Conservation (phyloP, 164 flowering plant genomes). For the Euptelea pleiosperma region DNA sequence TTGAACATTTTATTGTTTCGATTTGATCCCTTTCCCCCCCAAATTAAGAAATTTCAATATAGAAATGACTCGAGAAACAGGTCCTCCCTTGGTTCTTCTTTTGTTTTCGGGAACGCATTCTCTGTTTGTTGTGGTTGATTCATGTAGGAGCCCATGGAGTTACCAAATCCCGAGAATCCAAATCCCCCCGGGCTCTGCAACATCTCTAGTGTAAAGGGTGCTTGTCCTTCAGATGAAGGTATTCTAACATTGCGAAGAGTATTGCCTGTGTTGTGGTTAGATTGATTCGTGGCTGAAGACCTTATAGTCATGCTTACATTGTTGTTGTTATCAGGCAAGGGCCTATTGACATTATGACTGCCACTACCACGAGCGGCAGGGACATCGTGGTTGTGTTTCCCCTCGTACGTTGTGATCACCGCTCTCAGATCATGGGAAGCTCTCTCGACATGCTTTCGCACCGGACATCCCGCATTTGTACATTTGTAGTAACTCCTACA, state of each 20-base stretch:
- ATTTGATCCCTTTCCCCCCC: background rate
- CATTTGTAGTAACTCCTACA: conserved; percentile 93
- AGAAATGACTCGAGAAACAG: conserved; percentile 26
- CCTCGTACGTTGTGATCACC: conserved; percentile 88
- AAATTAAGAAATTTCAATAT: background rate
- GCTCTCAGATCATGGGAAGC: conserved; percentile 75
- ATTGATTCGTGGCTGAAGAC: conserved; percentile 32
- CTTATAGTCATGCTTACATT: conserved; percentile 28
- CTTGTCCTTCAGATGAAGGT: conserved; percentile 29
- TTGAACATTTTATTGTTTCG: no score
- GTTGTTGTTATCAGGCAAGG: conserved; percentile 17
- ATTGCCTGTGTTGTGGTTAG: conserved; percentile 19
- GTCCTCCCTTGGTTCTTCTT: conserved; percentile 40
- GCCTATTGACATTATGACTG: no score
- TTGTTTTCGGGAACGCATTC: conserved; percentile 12
- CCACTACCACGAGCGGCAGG: conserved; percentile 81
- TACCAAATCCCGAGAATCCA: conserved; percentile 22
- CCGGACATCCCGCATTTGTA: conserved; percentile 62
- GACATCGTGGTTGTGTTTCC: conserved; percentile 92
- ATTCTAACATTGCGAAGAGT: conserved; percentile 16
- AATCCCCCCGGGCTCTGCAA: conserved; percentile 21
- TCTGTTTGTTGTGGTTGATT: conserved; percentile 5
- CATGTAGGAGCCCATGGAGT: conserved; percentile 11
- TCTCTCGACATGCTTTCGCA: conserved; percentile 84
- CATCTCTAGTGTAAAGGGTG: conserved; percentile 52